A percentile compares a stretch with the other conserved stretches of the same genome.
phyloP scores from a whole-genome alignment of 2,329 filamentous ascomycete species.

The Plectosphaerella cucumerina region DNA sequence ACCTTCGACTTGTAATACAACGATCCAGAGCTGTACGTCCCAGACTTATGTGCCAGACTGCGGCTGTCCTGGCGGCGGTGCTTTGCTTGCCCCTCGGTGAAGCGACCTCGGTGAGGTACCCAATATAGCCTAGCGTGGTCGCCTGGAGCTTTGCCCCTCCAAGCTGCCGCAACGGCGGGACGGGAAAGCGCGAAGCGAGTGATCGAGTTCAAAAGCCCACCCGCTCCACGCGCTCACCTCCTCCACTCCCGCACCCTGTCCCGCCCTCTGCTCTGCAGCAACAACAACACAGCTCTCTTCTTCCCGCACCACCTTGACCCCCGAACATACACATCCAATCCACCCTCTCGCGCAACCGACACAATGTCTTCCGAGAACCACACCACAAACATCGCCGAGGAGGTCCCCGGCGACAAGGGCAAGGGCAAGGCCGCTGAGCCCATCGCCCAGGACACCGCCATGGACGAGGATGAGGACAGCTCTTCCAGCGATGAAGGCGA shows the following conservation, averaged over 20 bases:
- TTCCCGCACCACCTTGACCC: neutral
- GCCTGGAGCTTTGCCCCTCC: too few relatives aligned
- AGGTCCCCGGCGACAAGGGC: constrained; percentile 63
- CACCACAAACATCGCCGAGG: constrained; percentile 38
- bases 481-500: constrained; percentile 62
- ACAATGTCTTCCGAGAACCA: constrained; percentile 48
- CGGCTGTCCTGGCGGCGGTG: too few relatives aligned
- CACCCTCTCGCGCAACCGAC: constrained; percentile 14
- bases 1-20: too few relatives aligned
- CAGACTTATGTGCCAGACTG: too few relatives aligned
- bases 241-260: neutral
- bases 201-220: neutral
- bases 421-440: constrained; percentile 72
- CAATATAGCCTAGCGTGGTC: too few relatives aligned
- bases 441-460: constrained; percentile 54
- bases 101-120: too few relatives aligned
- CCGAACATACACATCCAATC: constrained; percentile 2
- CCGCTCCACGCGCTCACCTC: neutral
- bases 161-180: too few relatives aligned
- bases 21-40: too few relatives aligned
- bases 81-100: too few relatives aligned
- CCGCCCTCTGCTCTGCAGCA: neutral
- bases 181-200: too few relatives aligned
- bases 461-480: constrained; percentile 69
- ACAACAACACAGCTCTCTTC: neutral